phyloP scores from a whole-genome alignment of 371 early-diverging fungal genomes.

The Mortierella sp. region DNA sequence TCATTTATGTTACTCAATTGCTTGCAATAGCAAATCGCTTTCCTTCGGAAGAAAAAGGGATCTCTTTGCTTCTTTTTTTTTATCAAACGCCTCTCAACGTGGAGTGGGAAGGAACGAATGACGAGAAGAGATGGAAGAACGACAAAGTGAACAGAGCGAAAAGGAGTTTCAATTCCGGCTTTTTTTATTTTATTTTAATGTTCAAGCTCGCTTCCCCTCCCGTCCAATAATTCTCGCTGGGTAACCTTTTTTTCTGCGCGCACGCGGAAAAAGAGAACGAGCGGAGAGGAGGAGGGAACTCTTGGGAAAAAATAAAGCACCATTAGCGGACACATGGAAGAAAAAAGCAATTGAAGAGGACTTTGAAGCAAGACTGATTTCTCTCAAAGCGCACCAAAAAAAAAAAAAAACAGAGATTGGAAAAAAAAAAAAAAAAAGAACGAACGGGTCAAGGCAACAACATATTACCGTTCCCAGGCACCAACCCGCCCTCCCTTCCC shows the following conservation, averaged over 20 bases:
- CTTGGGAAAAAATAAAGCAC: background rate
- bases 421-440: background rate
- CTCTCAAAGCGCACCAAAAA: background rate
- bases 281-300: background rate
- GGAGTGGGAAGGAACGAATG: background rate
- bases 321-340: background rate
- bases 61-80: background rate
- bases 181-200: background rate
- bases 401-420: background rate
- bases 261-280: background rate
- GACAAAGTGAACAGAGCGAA: background rate
- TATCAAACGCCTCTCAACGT: background rate
- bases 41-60: background rate
- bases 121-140: background rate
- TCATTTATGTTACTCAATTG: background rate
- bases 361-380: background rate
- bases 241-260: background rate
- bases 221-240: background rate
- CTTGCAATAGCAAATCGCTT: background rate
- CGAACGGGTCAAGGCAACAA: no score
- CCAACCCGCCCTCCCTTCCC: background rate
- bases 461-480: no score
- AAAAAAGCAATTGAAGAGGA: no score
- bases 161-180: slow-evolving; percentile 1
- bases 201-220: background rate